phyloP scores from a whole-genome alignment of 208 protist genomes.

The Leishmania lainsoni region DNA sequence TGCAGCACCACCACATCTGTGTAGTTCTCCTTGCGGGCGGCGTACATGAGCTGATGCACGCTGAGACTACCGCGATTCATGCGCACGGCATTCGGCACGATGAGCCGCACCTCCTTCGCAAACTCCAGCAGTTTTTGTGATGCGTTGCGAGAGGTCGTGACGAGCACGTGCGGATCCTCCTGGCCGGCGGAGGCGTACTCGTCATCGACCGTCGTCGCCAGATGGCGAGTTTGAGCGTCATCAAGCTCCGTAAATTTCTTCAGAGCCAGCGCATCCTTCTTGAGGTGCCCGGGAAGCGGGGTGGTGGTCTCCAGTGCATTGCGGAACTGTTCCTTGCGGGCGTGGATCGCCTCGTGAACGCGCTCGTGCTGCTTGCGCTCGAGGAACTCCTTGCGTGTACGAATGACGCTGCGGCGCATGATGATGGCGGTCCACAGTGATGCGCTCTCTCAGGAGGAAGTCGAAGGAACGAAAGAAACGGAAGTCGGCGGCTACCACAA shows the following conservation, averaged over 20 bases:
- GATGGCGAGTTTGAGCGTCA: slow-evolving; percentile 70
- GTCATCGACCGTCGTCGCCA: slow-evolving; percentile 93
- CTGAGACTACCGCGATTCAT: slow-evolving; percentile 98
- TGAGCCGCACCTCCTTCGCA: slow-evolving; percentile 97
- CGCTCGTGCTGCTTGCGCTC: slow-evolving; percentile 82
- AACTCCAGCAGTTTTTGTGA: slow-evolving; percentile 97
- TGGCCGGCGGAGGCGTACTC: slow-evolving; percentile 97
- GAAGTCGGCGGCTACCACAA: background rate
- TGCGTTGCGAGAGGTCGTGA: slow-evolving; percentile 99
- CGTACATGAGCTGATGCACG: slow-evolving; percentile 95
- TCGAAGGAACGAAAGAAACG: slow-evolving; percentile 2
- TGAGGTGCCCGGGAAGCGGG: slow-evolving; percentile 84
- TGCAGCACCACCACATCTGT: slow-evolving; percentile 99
- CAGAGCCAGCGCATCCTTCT: slow-evolving; percentile 78
- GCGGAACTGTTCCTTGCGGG: slow-evolving; percentile 83
- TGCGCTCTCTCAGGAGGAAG: background rate
- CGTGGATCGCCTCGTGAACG: slow-evolving; percentile 76
- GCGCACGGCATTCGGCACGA: slow-evolving; percentile 98
- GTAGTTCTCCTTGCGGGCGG: slow-evolving; percentile 92
- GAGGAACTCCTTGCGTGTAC: slow-evolving; percentile 88
- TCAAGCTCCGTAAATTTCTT: slow-evolving; percentile 92
- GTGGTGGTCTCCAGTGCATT: slow-evolving; percentile 77
- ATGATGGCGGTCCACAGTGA: background rate
- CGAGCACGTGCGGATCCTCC: slow-evolving; percentile 97
- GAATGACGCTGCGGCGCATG: slow-evolving; percentile 87